Base-by-base conservation (phyloP, 108 stramenopile species). In the Epipyxis sp. region DNA sequence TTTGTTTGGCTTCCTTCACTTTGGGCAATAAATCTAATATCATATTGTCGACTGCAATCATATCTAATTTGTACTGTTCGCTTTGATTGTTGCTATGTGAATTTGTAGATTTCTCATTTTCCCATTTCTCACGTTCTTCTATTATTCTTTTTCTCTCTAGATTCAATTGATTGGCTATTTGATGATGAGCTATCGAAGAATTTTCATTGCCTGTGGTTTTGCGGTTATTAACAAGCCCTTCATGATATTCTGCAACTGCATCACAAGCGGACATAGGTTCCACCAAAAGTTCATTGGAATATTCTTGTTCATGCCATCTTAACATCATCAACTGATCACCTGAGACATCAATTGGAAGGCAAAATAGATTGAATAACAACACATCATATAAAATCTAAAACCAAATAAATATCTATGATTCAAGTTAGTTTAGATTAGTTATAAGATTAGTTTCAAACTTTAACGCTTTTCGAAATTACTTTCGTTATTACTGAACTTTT, bases 11-110 rank as follows among this genome's bases (percentile, higher is more conserved):
- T 32, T 87, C 86, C 78, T 85, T 85, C 54, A 80, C 83, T 82
- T 86, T 86, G 25, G 85, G 85, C 35, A 86, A 80, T 1, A 86
- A 50, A 37, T 86, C 86, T 44, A 86, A 59, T 45, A 86, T 86
- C 58, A 82, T 84, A 35, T 79, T 84, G 76, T 86, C 86, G 0
- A 86, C 79, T 35, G 79, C 71, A n/a, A 30, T 50, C 69, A 80
- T 80, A 0, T 50, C 69, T 40, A 40, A 27, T 6, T 45, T 34
- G 41, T 80, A 27, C 46, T 80, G 54, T 68, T 79, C 69, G n/a
- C n/a, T n/a, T 61, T 79, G 43, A 40, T 83, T 68, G 16, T 37
- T 20, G 16, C 40, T 20, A 37, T 20, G 20, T 13, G 20, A 20
- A 20, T 37, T 68, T 68, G 20, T 20, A 20, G 20, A 16, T 37